These are phyloP conservation scores for Bonia amplexicaulis DNA, from an alignment of 176 grass and related monocot genomes.

Conservation along the genomic window DNA sequence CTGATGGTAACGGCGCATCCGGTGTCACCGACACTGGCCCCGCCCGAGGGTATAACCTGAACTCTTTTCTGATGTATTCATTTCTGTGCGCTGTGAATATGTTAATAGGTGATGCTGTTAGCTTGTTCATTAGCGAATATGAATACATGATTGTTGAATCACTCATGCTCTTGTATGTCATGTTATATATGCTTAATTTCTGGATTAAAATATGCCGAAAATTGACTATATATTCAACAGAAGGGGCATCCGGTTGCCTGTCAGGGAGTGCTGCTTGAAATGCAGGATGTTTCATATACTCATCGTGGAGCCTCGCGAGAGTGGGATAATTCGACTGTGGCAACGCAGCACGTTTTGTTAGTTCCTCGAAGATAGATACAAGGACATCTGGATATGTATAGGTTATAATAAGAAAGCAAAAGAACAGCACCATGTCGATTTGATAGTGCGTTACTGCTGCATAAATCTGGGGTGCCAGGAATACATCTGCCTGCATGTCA, in stretches of 20 bases:
- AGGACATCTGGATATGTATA: neutral
- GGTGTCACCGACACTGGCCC: no score
- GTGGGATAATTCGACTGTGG: conserved; percentile 59
- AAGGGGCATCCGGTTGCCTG: conserved; percentile 70
- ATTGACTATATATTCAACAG: no score
- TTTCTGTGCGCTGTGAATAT: no score
- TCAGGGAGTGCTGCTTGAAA: conserved; percentile 72
- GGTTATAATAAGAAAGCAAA: neutral
- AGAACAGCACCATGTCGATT: conserved; percentile 58
- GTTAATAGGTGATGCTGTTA: no score
- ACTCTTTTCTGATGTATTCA: no score
- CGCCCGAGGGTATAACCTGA: no score
- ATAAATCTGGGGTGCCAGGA: conserved; percentile 78
- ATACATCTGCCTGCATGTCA: conserved; percentile 69
- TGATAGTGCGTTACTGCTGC: conserved; percentile 30
- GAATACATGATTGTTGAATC: no score
- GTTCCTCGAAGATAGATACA: neutral
- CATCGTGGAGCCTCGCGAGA: conserved; percentile 47
- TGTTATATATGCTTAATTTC: no score
- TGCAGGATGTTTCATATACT: conserved; percentile 60
- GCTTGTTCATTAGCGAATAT: no score
- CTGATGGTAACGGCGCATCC: no score
- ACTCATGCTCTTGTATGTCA: no score
- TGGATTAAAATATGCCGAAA: no score
- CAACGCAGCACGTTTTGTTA: neutral